Conservation (phyloP, 192 early-diverging fungal genomes). For the Piromyces finnis region DNA sequence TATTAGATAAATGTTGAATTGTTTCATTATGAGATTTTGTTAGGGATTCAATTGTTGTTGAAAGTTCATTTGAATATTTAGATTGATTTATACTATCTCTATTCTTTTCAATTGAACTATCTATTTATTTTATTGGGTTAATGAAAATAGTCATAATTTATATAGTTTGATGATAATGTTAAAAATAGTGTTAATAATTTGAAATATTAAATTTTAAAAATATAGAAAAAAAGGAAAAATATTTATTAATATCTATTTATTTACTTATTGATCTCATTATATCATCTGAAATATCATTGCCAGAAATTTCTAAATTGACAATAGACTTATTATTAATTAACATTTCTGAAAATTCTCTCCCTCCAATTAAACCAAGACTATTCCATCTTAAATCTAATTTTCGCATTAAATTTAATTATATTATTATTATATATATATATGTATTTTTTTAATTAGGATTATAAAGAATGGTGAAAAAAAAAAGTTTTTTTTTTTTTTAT, state of each 20-base stretch:
- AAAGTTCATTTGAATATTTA: conserved; percentile 10
- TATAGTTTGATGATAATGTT: no score
- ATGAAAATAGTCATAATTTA: no score
- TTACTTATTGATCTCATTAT: conserved; percentile 4
- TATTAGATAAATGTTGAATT: conserved; percentile 8
- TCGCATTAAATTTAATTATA: no score
- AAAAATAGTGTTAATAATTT: no score
- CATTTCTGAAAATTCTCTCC: conserved; percentile 21
- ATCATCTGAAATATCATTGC: conserved; percentile 39
- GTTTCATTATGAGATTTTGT: conserved; percentile 15
- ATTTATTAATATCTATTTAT: no score
- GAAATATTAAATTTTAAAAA: no score
- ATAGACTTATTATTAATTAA: conserved; percentile 24
- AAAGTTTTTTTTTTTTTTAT: no score
- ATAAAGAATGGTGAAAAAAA: no score
- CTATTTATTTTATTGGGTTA: not conserved
- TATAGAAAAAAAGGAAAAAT: no score
- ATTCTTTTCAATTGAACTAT: conserved; percentile 17
- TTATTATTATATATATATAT: not conserved
- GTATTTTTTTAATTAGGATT: no score
- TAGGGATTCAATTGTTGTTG: conserved; percentile 15
- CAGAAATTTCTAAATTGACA: conserved; percentile 17
- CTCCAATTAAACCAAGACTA: conserved; percentile 24
- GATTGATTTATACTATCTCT: conserved; percentile 8
- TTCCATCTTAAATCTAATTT: conserved; percentile 44